These are phyloP conservation scores for Trichosporon sp. DNA, from an alignment of 1,284 basidiomycete genomes.

Conservation along the genomic window DNA sequence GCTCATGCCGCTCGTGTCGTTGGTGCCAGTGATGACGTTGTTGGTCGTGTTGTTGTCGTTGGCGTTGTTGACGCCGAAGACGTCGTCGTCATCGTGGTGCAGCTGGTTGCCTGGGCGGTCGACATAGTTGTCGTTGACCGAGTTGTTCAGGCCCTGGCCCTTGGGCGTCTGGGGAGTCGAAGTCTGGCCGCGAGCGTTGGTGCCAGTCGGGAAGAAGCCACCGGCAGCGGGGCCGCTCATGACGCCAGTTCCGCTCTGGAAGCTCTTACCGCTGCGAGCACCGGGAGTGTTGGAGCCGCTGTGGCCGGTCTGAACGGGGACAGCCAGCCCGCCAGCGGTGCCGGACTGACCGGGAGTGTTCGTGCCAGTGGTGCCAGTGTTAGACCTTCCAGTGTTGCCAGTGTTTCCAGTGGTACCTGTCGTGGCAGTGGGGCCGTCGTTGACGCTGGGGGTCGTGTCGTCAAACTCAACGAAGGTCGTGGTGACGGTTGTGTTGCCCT, in stretches of 20 bases:
- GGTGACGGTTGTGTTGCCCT: not conserved
- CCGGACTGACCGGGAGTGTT: no score
- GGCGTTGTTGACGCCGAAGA: slow-evolving; percentile 1
- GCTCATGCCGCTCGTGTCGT: not conserved
- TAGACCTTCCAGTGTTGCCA: not conserved
- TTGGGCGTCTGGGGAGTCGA: not conserved
- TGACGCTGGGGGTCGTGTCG: slow-evolving; percentile 1
- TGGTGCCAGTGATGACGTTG: not conserved
- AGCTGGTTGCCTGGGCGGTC: slow-evolving; percentile 17
- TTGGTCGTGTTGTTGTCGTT: not conserved
- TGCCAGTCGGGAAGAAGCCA: slow-evolving; percentile 6
- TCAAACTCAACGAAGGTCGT: slow-evolving; percentile 12
- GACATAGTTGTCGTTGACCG: slow-evolving; percentile 10
- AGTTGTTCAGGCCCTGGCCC: slow-evolving; percentile 3
- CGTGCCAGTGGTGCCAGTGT: not conserved
- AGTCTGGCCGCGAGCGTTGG: not conserved
- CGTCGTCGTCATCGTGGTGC: not conserved
- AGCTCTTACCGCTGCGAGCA: not conserved
- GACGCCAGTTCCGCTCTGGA: not conserved
- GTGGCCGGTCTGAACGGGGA: not conserved
- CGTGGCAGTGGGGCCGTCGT: not conserved
- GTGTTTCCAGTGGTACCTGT: not conserved
- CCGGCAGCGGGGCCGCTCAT: slow-evolving; percentile 8
- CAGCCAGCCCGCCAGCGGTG: not conserved
- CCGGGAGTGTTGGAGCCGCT: not conserved